Evolutionary conservation across 345 rosid genomes (phyloP).

Genomic region (Eucalyptus erythrocorys): DNA sequence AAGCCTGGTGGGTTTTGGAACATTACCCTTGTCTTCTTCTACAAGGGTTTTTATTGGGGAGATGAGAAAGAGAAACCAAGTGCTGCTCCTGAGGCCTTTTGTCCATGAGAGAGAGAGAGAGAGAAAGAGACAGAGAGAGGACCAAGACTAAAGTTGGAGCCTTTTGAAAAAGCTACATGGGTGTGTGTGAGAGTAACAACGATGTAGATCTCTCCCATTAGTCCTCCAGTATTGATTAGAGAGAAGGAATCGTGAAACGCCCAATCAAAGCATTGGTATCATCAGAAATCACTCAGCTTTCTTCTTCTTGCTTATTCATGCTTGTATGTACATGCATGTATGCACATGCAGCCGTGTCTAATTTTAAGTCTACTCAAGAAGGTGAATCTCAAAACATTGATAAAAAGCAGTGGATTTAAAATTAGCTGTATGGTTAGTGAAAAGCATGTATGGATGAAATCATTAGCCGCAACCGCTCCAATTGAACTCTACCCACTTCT

Average conservation of each 20-base stretch:
- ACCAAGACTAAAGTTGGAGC: not conserved
- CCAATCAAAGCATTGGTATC: slow-evolving; percentile 7
- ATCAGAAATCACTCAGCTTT: not conserved
- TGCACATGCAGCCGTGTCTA: not conserved
- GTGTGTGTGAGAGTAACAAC: not conserved
- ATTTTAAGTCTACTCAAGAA: not conserved
- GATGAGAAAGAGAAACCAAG: not conserved
- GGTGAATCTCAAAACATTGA: not conserved
- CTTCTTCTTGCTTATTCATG: not conserved
- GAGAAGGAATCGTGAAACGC: not conserved
- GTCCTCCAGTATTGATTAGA: not conserved
- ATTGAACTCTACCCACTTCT: not conserved
- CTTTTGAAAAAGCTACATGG: not conserved
- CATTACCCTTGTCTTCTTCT: slow-evolving; percentile 44
- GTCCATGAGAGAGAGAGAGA: not conserved
- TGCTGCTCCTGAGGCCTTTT: not conserved
- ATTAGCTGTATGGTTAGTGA: not conserved
- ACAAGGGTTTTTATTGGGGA: not conserved
- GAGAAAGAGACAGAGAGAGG: not conserved
- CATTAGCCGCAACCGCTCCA: not conserved
- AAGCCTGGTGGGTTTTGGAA: slow-evolving; percentile 31
- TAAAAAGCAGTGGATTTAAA: not conserved
- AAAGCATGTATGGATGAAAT: not conserved
- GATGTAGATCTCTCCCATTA: not conserved
- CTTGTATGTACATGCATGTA: not conserved